Percentiles rank a stretch among this genome's conserved stretches.
These are phyloP conservation scores for Ceratobasidium sp. DNA, from an alignment of 1,284 basidiomycete species.

Conservation along the genomic window DNA sequence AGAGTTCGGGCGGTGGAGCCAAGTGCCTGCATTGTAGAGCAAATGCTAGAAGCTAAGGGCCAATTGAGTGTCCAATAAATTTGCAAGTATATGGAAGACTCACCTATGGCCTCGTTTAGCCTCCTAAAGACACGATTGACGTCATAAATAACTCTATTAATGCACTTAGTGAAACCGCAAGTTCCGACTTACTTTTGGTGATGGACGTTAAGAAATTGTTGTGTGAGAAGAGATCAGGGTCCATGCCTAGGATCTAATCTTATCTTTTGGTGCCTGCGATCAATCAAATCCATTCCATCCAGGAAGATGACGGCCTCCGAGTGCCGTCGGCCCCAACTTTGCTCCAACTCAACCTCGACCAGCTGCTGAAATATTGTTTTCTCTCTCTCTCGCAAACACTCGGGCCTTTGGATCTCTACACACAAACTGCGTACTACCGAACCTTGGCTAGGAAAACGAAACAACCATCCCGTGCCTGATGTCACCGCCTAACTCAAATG, in stretches of 20 bases:
- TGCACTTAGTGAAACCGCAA: neutral
- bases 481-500: neutral
- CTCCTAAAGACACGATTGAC: too few species aligned
- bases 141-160: neutral
- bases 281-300: neutral
- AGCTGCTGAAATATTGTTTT: neutral
- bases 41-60: neutral
- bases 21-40: neutral
- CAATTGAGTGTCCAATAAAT: neutral
- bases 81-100: neutral
- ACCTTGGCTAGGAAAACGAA: neutral
- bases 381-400: too few species aligned
- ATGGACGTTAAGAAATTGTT: slow-evolving; percentile 30
- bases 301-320: slow-evolving; percentile 1
- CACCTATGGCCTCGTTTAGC: neutral
- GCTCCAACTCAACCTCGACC: neutral
- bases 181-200: slow-evolving; percentile 3
- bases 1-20: neutral
- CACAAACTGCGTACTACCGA: too few species aligned
- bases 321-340: too few species aligned
- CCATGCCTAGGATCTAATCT: slow-evolving; percentile 21
- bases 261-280: slow-evolving; percentile 2
- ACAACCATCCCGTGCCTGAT: neutral
- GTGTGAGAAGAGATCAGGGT: neutral
- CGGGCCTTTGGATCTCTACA: too few species aligned